These are phyloP conservation scores for Zygnema cylindricum DNA, from an alignment of 139 green algal genomes.

Conservation along the genomic window DNA sequence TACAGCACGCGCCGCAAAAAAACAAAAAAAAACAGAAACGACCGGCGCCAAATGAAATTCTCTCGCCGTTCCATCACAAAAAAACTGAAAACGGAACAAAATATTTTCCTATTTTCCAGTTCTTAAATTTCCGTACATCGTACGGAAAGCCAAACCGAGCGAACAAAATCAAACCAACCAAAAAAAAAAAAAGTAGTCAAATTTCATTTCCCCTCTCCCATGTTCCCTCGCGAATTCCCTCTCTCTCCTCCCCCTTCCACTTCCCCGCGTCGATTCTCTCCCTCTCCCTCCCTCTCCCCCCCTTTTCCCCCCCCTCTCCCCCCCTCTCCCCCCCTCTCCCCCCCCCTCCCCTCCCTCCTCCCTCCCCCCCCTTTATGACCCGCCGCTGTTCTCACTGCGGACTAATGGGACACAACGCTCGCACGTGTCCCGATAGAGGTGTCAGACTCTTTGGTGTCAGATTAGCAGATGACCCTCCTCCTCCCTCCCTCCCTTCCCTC, in stretches of 20 bases:
- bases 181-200: too few relatives aligned
- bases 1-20: too few relatives aligned
- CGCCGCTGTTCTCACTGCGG: slow-evolving; percentile 53
- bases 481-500: background rate
- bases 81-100: too few relatives aligned
- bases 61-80: too few relatives aligned
- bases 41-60: too few relatives aligned
- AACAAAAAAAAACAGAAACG: too few relatives aligned
- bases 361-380: background rate
- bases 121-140: too few relatives aligned
- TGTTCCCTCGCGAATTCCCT: background rate
- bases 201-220: too few relatives aligned
- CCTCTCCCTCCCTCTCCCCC: background rate
- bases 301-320: background rate
- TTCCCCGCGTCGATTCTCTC: background rate
- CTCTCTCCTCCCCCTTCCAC: background rate
- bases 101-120: too few relatives aligned
- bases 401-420: slow-evolving; percentile 42
- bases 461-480: slow-evolving; percentile 13
- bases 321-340: background rate
- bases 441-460: slow-evolving; percentile 52
- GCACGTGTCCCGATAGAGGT: slow-evolving; percentile 50
- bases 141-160: too few relatives aligned
- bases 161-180: too few relatives aligned
- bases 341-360: background rate